A percentile compares a stretch with the other conserved stretches of the same genome.
phyloP scores from a whole-genome alignment of 2,329 filamentous ascomycete genomes.

The Sphaerulina vaccinii region DNA sequence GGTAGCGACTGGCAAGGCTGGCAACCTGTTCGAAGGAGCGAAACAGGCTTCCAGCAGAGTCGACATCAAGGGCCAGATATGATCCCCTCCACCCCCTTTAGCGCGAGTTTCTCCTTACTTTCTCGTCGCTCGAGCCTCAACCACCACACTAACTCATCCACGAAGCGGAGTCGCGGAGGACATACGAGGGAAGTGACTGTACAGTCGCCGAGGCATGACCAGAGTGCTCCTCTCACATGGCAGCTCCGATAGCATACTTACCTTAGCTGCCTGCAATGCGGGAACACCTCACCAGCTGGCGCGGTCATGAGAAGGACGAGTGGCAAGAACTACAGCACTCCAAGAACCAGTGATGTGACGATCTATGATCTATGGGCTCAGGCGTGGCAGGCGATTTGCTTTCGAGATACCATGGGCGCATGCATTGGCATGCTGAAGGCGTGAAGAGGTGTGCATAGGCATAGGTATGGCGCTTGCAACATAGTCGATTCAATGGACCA shows the following conservation, averaged over 20 bases:
- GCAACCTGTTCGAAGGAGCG: constrained; percentile 69
- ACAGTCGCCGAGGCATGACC: neutral
- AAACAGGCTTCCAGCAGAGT: constrained; percentile 78
- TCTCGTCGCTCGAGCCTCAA: neutral
- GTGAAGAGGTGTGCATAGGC: neutral
- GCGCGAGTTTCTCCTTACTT: neutral
- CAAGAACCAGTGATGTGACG: neutral
- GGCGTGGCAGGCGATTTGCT: neutral
- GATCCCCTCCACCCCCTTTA: constrained; percentile 23
- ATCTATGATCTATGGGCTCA: too few species aligned
- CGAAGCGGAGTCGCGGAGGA: neutral
- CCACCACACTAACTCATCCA: constrained; percentile 8
- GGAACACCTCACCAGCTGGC: neutral
- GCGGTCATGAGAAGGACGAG: neutral
- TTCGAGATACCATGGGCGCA: neutral
- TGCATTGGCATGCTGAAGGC: neutral
- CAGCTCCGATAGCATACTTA: neutral
- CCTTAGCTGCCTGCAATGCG: neutral
- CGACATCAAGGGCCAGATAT: constrained; percentile 98
- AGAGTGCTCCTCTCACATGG: neutral
- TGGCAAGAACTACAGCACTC: neutral
- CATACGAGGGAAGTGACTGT: neutral
- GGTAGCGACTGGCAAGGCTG: constrained; percentile 73
- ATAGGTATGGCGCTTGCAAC: neutral
- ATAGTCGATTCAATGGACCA: neutral